Evolutionary conservation across 2,329 filamentous ascomycete genomes (phyloP).

Genomic region (Paraphaeosphaeria minitans): DNA sequence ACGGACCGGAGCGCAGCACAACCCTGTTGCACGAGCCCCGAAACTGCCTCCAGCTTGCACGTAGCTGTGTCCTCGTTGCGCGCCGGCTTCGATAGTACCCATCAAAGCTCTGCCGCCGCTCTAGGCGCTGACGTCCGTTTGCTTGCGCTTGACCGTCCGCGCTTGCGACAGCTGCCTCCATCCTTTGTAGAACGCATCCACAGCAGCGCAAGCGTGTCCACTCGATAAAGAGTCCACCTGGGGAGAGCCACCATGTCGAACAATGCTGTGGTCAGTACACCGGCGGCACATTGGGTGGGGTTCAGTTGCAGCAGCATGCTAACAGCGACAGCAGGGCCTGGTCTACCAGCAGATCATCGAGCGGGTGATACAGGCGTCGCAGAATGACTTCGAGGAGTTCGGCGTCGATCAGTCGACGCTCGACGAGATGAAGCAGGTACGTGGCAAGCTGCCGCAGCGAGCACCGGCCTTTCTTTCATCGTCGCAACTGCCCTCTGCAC

Average conservation of each 20-base stretch:
- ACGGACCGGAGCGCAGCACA: conserved; percentile 36
- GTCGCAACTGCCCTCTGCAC: conserved; percentile 13
- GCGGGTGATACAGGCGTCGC: conserved; percentile 66
- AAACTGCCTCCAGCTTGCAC: conserved; percentile 22
- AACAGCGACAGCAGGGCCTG: conserved; percentile 59
- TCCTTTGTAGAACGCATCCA: conserved; percentile 16
- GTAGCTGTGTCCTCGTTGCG: conserved; percentile 27
- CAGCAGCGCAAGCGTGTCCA: conserved; percentile 12
- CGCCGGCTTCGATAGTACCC: conserved; percentile 31
- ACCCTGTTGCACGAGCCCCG: conserved; percentile 39
- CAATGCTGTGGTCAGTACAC: conserved; percentile 46
- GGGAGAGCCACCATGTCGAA: conserved; percentile 43
- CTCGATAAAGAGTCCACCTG: conserved; percentile 15
- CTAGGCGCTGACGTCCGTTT: conserved; percentile 34
- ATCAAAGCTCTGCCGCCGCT: conserved; percentile 30
- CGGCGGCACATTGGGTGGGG: conserved; percentile 23
- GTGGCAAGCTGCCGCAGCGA: conserved; percentile 44
- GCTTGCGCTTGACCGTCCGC: conserved; percentile 22
- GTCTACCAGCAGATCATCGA: conserved; percentile 93
- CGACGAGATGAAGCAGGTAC: conserved; percentile 85
- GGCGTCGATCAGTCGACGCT: conserved; percentile 88
- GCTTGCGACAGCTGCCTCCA: conserved; percentile 26
- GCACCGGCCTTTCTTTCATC: conserved; percentile 19
- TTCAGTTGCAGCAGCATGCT: conserved; percentile 28
- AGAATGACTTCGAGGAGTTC: conserved; percentile 95